These are phyloP conservation scores for Diaporthe longicolla DNA, from an alignment of 2,329 filamentous ascomycete species.

Conservation along the genomic window DNA sequence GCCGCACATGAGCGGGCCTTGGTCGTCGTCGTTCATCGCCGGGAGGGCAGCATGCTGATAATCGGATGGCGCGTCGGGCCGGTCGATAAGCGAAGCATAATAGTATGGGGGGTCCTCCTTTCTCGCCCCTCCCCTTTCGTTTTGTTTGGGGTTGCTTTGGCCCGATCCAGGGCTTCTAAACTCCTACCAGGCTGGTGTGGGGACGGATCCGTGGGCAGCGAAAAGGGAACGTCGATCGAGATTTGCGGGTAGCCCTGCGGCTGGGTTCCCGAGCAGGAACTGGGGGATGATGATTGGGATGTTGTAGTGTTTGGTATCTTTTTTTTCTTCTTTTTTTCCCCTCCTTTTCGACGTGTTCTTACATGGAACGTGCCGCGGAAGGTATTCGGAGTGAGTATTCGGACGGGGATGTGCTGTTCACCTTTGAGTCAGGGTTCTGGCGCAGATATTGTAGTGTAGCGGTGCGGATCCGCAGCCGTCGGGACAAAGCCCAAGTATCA, in stretches of 20 bases:
- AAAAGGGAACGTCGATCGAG: neutral
- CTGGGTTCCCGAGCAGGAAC: neutral
- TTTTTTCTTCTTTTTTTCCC: neutral
- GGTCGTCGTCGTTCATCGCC: constrained; percentile 10
- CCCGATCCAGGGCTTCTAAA: neutral
- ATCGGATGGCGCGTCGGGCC: constrained; percentile 11
- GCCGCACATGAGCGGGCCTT: constrained; percentile 20
- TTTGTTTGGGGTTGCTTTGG: neutral
- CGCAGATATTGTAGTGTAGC: neutral
- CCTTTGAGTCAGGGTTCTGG: neutral
- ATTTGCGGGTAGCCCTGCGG: neutral
- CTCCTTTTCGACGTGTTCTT: neutral
- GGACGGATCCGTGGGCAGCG: too few relatives aligned
- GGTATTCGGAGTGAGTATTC: neutral
- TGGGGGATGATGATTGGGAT: too few relatives aligned
- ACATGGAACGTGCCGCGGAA: neutral
- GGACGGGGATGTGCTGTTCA: neutral
- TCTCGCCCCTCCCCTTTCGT: too few relatives aligned
- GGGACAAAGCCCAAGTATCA: neutral
- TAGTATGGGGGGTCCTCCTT: neutral
- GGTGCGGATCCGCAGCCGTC: neutral
- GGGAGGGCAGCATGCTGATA: neutral
- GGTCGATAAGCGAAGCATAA: constrained; percentile 14
- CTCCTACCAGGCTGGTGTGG: neutral
- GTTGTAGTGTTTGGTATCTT: too few relatives aligned